Conservation (phyloP, 768 basidiomycete genomes). For the Trametes elegans region DNA sequence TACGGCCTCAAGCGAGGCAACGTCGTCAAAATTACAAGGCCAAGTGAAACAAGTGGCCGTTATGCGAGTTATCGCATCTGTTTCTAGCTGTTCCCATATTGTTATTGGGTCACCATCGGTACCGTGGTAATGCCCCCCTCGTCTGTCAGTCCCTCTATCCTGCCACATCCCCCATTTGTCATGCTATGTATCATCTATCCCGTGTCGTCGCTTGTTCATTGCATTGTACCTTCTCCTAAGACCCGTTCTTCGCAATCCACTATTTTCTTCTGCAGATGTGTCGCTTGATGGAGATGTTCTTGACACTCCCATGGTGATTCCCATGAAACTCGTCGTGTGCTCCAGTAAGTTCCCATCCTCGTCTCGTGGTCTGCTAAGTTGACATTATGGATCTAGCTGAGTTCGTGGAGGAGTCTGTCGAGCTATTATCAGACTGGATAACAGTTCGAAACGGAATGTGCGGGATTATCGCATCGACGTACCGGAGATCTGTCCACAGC, state of each 20-base stretch:
- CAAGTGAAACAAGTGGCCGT: slow-evolving; percentile 94
- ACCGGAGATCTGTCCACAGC: neutral
- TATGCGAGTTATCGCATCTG: slow-evolving; percentile 93
- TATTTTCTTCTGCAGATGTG: neutral
- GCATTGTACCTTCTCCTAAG: slow-evolving; percentile 10
- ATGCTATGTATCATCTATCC: slow-evolving; percentile 10
- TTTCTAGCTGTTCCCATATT: slow-evolving; percentile 44
- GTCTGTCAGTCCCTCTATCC: no score
- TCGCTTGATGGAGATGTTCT: neutral
- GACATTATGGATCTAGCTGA: neutral
- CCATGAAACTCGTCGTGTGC: neutral
- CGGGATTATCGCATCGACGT: slow-evolving; percentile 2
- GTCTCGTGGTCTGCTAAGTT: neutral
- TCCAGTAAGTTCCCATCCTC: neutral
- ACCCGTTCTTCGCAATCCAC: neutral
- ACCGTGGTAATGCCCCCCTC: neutral
- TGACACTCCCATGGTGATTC: neutral
- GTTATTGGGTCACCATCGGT: neutral
- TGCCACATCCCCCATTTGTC: neutral
- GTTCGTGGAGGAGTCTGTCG: neutral
- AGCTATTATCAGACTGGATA: neutral
- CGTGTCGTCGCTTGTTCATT: slow-evolving; percentile 2
- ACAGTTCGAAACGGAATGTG: no score
- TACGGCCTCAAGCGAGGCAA: slow-evolving; percentile 94
- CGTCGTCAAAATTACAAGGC: slow-evolving; percentile 97